Base-by-base conservation (phyloP, 352 stramenopile genomes). In the Pythium coloratum region DNA sequence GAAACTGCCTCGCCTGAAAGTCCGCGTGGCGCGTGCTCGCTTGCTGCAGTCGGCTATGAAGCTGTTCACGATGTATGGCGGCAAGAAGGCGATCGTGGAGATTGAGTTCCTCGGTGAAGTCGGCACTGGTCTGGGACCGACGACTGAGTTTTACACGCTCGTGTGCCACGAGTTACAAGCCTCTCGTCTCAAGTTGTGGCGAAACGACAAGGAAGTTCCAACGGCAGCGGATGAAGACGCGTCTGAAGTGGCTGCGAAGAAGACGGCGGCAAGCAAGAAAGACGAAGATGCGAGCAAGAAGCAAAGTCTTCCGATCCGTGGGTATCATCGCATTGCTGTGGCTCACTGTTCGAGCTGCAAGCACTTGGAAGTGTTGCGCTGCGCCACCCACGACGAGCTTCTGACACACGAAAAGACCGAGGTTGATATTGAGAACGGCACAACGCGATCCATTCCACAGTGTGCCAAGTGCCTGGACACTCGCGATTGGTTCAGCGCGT, bases 61-160 rank as follows among this genome's bases (percentile, higher is more conserved):
- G 67, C 66, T 93, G 9, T 64, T 93, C 16, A 67, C 79, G 14
- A 81, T 91, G 50, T 91, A 93, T 57, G 82, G 85, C 14, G 85
- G 85, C 28, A 88, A 88, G 73, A 88, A 89, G 58, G 78, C 82
- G 18, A 76, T 91, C 42, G 84, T 93, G 47, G 85, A 93, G 70
- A 89, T 91, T 47, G 85, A 93, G 60, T 93, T 91, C 53, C 66
- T 93, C 0, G 85, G 82, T 14, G 85, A 93, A 80, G 85, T 93
- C 2, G 85, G 85, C 9, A 93, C 82, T 0, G 85, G 85, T 12
- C 32, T 91, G 14, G 85, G 85, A 8, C 85, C 85, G 2, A 93
- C 85, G 14, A 93, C 85, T 0, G 85, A 93, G 53, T 93, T 93
- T 57, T 93, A 86, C 53, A 91, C 82, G 28, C 75, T 93, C 0